Evolutionary conservation across 2,329 filamentous ascomycete species (phyloP).

Genomic region (Hysterium pulicare): DNA sequence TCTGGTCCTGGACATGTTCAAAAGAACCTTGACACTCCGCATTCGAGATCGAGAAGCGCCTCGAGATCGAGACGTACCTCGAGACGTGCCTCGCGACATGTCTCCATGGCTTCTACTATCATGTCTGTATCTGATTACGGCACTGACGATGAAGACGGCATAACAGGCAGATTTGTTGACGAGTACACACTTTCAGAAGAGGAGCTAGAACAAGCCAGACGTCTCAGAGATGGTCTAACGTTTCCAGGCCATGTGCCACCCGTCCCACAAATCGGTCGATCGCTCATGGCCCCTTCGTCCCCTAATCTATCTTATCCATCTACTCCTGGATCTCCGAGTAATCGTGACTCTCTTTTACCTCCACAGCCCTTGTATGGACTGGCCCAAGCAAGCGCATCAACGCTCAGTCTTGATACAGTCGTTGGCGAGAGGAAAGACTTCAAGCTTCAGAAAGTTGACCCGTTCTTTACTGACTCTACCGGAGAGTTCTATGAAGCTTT

Average conservation of each 20-base stretch:
- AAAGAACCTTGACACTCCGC: neutral
- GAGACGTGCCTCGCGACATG: neutral
- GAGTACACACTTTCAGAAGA: conserved; percentile 3
- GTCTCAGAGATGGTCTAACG: neutral
- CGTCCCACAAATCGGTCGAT: neutral
- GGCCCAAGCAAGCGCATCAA: conserved; percentile 1
- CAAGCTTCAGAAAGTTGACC: conserved; percentile 62
- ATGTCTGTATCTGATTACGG: neutral
- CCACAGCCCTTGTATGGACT: neutral
- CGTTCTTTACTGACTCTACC: conserved; percentile 62
- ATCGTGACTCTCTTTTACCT: neutral
- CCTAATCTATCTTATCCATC: neutral
- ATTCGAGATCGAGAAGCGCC: too few relatives aligned
- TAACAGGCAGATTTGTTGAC: neutral
- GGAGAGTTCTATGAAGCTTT: conserved; percentile 62
- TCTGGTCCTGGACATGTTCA: conserved; percentile 1
- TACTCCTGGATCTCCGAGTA: neutral
- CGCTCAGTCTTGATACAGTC: conserved; percentile 54
- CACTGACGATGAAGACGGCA: neutral
- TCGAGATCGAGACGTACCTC: too few relatives aligned
- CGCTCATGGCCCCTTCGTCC: neutral
- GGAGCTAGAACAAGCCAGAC: neutral
- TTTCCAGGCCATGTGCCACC: neutral
- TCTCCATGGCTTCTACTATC: neutral
- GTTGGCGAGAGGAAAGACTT: conserved; percentile 60